phyloP scores from a whole-genome alignment of 225 moss, liverwort and hornwort genomes.

The Asterella californica region DNA sequence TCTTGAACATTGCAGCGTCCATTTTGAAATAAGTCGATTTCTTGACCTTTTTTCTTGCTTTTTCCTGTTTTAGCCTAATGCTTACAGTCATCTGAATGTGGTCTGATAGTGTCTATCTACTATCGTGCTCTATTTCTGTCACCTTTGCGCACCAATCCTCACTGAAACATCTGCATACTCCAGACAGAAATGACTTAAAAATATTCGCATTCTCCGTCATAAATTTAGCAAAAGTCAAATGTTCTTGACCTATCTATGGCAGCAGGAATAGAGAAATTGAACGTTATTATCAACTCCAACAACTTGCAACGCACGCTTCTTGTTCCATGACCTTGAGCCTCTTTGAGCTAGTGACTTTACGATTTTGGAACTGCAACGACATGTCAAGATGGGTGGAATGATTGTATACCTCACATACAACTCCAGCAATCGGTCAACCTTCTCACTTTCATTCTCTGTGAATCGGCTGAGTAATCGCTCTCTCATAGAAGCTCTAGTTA shows the following conservation, averaged over 20 bases:
- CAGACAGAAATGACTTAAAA: background rate
- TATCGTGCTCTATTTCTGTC: too few species aligned
- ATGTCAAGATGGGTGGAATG: background rate
- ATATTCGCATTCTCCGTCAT: background rate
- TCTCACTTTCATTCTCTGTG: constrained; percentile 77
- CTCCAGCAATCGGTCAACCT: constrained; percentile 96
- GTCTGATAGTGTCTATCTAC: too few species aligned
- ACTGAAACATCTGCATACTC: constrained; percentile 62
- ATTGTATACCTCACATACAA: constrained; percentile 75
- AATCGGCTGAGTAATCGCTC: constrained; percentile 88
- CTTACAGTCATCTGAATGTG: too few species aligned
- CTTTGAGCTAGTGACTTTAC: background rate
- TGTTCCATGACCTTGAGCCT: background rate
- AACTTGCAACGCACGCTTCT: background rate
- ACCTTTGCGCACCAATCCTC: too few species aligned
- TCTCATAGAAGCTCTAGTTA: constrained; percentile 81
- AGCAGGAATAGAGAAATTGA: too few species aligned
- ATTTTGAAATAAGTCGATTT: too few species aligned
- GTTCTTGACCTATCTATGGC: background rate
- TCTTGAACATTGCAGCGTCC: too few species aligned
- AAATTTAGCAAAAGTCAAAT: background rate
- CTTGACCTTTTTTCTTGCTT: too few species aligned
- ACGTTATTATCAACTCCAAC: background rate
- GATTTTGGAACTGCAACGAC: background rate
- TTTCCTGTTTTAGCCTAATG: too few species aligned